Conservation (phyloP, 495 filamentous ascomycete species). For the Letharia columbiana region DNA sequence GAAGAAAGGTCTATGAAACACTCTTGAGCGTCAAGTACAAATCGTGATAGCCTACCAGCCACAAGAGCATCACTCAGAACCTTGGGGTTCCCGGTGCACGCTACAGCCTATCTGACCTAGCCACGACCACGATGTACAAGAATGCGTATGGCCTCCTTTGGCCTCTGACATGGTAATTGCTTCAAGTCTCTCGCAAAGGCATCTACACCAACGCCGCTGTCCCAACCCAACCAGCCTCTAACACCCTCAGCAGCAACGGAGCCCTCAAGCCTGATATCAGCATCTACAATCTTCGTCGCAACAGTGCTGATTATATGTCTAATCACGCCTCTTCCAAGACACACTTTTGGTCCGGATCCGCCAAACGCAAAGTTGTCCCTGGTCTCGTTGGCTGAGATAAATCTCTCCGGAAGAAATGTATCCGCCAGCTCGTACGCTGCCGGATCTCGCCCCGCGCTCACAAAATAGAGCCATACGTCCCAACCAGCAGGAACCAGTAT, state of each 20-base stretch:
- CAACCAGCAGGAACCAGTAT: slow-evolving; percentile 23
- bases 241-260: slow-evolving; percentile 18
- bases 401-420: slow-evolving; percentile 20
- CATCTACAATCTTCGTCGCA: slow-evolving; percentile 10
- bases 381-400: background rate
- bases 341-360: slow-evolving; percentile 23
- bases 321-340: slow-evolving; percentile 24
- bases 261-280: background rate
- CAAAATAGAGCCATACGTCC: slow-evolving; percentile 30
- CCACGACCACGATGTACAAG: background rate
- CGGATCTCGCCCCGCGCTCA: slow-evolving; percentile 25
- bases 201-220: slow-evolving; percentile 21
- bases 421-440: slow-evolving; percentile 20
- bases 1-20: too few relatives aligned
- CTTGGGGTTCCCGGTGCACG: too few relatives aligned
- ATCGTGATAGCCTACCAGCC: too few relatives aligned
- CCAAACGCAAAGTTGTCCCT: slow-evolving; percentile 25
- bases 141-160: slow-evolving; percentile 13
- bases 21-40: too few relatives aligned
- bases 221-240: slow-evolving; percentile 28
- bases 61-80: too few relatives aligned
- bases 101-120: too few relatives aligned
- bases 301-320: slow-evolving; percentile 21
- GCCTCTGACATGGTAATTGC: slow-evolving; percentile 27
- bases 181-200: slow-evolving; percentile 28